Percentiles rank a stretch among this genome's conserved stretches.
Evolutionary conservation across 2,329 filamentous ascomycete species (phyloP).

Genomic region (Trichoderma lentiforme): DNA sequence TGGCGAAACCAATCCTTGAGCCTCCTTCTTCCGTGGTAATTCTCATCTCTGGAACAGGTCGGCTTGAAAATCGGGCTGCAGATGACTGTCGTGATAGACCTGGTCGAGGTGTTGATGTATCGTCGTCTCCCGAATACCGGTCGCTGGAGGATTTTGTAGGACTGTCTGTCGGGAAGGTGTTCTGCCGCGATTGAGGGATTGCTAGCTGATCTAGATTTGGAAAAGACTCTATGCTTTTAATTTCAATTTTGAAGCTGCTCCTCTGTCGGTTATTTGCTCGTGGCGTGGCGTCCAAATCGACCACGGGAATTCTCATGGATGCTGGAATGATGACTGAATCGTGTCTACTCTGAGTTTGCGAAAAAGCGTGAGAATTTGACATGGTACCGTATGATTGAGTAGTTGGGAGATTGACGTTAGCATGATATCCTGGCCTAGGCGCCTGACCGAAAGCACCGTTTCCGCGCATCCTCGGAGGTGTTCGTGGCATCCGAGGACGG

Average conservation of each 20-base stretch:
- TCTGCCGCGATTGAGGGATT: conserved; percentile 8
- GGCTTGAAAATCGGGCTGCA: conserved; percentile 65
- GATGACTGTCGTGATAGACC: conserved; percentile 51
- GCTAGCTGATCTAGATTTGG: conserved; percentile 24
- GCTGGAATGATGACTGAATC: background rate
- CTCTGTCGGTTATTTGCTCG: conserved; percentile 2
- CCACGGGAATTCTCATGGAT: conserved; percentile 17
- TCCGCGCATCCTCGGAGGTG: conserved; percentile 15
- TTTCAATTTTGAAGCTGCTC: conserved; percentile 8
- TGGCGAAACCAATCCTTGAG: conserved; percentile 66
- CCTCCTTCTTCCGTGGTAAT: conserved; percentile 60
- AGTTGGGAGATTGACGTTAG: conserved; percentile 17
- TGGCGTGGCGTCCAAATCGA: background rate
- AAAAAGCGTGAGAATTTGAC: conserved; percentile 25
- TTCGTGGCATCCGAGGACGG: conserved; percentile 24
- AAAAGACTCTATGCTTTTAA: conserved; percentile 23
- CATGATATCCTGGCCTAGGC: conserved; percentile 17
- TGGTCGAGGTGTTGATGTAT: conserved; percentile 38
- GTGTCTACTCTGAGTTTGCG: background rate
- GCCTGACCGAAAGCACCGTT: conserved; percentile 19
- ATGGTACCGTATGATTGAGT: conserved; percentile 34
- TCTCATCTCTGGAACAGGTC: conserved; percentile 66
- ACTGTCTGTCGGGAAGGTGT: conserved; percentile 25
- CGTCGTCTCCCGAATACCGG: conserved; percentile 24
- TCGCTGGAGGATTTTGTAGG: conserved; percentile 24